A percentile compares a stretch with the other conserved stretches of the same genome.
These are phyloP conservation scores for Rachicladosporium sp. DNA, from an alignment of 2,329 filamentous ascomycete species.

Conservation along the genomic window DNA sequence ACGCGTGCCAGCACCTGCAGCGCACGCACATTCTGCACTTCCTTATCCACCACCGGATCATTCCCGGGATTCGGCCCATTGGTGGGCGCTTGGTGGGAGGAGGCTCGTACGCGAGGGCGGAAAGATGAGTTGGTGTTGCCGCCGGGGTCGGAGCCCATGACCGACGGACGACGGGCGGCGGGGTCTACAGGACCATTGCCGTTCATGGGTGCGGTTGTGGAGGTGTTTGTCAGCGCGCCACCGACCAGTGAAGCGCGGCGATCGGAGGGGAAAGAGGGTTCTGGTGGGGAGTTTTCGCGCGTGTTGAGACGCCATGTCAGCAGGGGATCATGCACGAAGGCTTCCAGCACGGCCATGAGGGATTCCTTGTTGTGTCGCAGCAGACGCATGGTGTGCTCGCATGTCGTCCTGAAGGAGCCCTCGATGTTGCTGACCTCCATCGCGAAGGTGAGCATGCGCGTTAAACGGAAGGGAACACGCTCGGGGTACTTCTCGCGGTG, in stretches of 20 bases:
- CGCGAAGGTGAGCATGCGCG: constrained; percentile 96
- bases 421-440: constrained; percentile 99
- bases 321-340: constrained; percentile 98
- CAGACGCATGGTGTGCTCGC: constrained; percentile 96
- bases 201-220: constrained; percentile 10
- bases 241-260: constrained; percentile 48
- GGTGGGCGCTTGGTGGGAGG: constrained; percentile 13
- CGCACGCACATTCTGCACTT: constrained; percentile 86
- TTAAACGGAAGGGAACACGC: constrained; percentile 91
- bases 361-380: constrained; percentile 95
- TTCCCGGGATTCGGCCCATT: constrained; percentile 15
- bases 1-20: constrained; percentile 85
- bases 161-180: constrained; percentile 13
- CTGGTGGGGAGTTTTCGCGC: constrained; percentile 44
- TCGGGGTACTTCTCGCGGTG: constrained; percentile 99
- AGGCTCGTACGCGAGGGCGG: constrained; percentile 18
- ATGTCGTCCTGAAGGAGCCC: constrained; percentile 94
- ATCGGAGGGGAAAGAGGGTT: constrained; percentile 48
- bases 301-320: constrained; percentile 83
- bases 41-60: constrained; percentile 35
- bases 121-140: constrained; percentile 10
- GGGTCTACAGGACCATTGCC: constrained; percentile 7
- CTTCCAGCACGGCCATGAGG: constrained; percentile 94
- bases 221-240: constrained; percentile 19
- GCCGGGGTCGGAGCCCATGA: constrained; percentile 21